Evolutionary conservation across 805 yeast genomes (phyloP), one percentile per base, ranked within the genome.

Genomic region (Myxozyma geophila): DNA sequence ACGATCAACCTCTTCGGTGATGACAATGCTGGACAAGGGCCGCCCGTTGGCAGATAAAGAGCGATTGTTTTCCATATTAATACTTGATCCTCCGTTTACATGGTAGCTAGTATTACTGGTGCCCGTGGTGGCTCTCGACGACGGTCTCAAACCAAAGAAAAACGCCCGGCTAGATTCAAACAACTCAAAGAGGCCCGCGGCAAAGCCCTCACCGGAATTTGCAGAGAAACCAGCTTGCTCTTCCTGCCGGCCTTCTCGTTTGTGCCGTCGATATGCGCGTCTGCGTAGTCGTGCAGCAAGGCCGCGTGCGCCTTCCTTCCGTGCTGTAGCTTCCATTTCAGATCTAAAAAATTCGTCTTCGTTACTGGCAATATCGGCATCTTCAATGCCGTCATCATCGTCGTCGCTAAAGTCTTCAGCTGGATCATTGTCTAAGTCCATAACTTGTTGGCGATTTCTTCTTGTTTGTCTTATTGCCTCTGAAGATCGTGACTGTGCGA

Each of bases 21-120:
- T 23, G 17, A 46, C 53, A 17, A 52, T 21, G 35, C 35, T 43
- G 6, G 56, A 28, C 28, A 21, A 17, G 36, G 54, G 17, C 28
- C 51, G 35, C 19, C 52, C 52, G 39, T 37, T 17, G n/a, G 57
- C 56, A 17, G 55, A 39, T n/a, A 39, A 46, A 10, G 52, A 33
- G 5, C 39, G 43, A 43, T 39, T 48, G 33, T 56, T 48, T 19
- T 48, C 55, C 67, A 23, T 56, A 39, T 40, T 56, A 53, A 35
- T 49, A n/a, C 39, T 54, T 53, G 52, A 54, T 57, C 39, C 59
- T 40, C 52, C 64, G 17, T 39, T 59, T 28, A 63, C 66, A 21
- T 59, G 63, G 40, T 66, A 66, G 41, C 64, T 66, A 19, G 69
- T 63, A 12, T 62, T 61, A 39, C 64, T 59, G 2, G 69, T 66